Base-by-base conservation (phyloP, 2,329 filamentous ascomycete species). In the Lachnellula occidentalis region DNA sequence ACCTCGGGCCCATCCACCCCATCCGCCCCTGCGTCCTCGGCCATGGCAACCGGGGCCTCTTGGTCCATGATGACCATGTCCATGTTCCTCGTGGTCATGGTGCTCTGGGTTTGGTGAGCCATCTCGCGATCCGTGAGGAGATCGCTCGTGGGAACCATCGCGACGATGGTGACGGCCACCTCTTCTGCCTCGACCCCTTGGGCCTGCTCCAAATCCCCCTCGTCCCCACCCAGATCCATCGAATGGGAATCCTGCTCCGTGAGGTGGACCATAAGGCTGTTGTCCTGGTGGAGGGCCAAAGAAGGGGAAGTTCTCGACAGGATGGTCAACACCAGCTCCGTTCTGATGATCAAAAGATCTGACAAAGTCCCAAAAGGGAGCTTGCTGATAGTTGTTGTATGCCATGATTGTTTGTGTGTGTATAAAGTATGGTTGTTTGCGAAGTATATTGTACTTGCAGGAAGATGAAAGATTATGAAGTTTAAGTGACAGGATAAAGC, bases 341-440 rank as follows among this genome's bases (percentile, higher is more conserved):
- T 60, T 61, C 21, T 54, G 56, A 46, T 48, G 17, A 27, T 66
- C 59, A 53, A 66, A 60, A 22, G 58, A 53, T 60, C 60, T 57
- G 39, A 64, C 49, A 42, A 64, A 68, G 48, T 66, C 63, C 66
- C 65, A 68, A 36, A 67, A 67, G 21, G 65, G 59, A 53, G 54
- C 50, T 59, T 66, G 59, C 54, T 64, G 61, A 45, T 64, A 50
- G 49, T 65, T 63, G 54, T 64, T 64, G 57, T 66, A 65, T 58
- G 63, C 61, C 64, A 66, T 67, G 50, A 54, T 57, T 51, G 27
- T 42, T 48, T 48, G 27, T 53, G 42, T 36, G 22, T 36, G n/a
- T 48, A 57, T 41, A 46, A 43, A 46, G 50, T 53, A 51, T 51
- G 27, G 48, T 46, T 58, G 22, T 54, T 55, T 56, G 58, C 51